A percentile compares a stretch with the other conserved stretches of the same genome.
These are phyloP conservation scores for Phytophthora ramorum DNA, from an alignment of 352 stramenopile species.

Conservation along the genomic window DNA sequence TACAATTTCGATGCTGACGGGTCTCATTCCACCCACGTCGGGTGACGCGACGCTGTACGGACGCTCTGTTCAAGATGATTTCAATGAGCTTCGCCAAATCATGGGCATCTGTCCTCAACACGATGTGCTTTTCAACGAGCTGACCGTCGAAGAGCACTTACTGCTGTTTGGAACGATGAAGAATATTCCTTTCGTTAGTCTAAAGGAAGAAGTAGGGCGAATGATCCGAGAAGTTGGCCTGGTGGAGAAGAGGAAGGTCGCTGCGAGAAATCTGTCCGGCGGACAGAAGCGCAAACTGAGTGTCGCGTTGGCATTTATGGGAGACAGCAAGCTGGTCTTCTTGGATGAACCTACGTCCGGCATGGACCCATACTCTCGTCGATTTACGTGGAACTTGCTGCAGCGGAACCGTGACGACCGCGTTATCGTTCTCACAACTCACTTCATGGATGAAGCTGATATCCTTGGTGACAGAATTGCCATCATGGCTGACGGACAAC, in stretches of 20 bases:
- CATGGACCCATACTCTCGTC: slow-evolving; percentile 95
- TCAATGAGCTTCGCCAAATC: slow-evolving; percentile 90
- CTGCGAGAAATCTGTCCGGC: slow-evolving; percentile 79
- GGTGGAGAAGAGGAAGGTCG: slow-evolving; percentile 84
- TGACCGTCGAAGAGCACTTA: slow-evolving; percentile 97
- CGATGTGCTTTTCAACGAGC: slow-evolving; percentile 94
- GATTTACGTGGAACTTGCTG: slow-evolving; percentile 96
- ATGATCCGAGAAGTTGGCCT: slow-evolving; percentile 87
- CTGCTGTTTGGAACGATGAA: slow-evolving; percentile 94
- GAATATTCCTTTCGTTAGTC: slow-evolving; percentile 52
- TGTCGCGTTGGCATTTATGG: slow-evolving; percentile 95
- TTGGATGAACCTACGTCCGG: slow-evolving; percentile 94
- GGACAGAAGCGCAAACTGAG: slow-evolving; percentile 97
- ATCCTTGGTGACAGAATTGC: slow-evolving; percentile 83
- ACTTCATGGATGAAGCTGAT: slow-evolving; percentile 92
- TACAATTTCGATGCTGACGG: slow-evolving; percentile 94
- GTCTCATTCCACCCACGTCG: slow-evolving; percentile 69
- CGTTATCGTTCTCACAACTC: slow-evolving; percentile 84
- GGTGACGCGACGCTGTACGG: slow-evolving; percentile 81
- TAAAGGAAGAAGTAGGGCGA: slow-evolving; percentile 61
- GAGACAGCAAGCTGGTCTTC: slow-evolving; percentile 91
- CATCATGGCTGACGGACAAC: slow-evolving; percentile 93
- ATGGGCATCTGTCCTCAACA: slow-evolving; percentile 97
- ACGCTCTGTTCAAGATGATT: slow-evolving; percentile 73
- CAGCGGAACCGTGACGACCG: slow-evolving; percentile 80